A percentile compares a stretch with the other conserved stretches of the same genome.
These are phyloP conservation scores for Globisporangium emineosum DNA, from an alignment of 352 stramenopile genomes.

Conservation along the genomic window DNA sequence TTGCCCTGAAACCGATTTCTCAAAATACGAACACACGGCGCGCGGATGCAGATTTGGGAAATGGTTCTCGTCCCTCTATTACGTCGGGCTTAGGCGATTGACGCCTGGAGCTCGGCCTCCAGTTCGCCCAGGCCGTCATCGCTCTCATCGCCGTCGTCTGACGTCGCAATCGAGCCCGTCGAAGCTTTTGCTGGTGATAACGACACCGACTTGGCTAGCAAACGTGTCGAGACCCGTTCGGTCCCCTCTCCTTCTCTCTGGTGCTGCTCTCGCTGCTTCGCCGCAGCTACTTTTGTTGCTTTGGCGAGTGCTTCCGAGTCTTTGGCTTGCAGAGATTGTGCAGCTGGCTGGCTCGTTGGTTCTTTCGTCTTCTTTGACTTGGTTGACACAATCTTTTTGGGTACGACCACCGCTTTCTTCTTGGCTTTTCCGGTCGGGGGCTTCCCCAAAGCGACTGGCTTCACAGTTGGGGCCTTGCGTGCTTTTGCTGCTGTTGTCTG, in stretches of 20 bases:
- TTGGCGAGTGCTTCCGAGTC: not conserved
- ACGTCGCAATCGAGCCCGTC: constrained; percentile 22
- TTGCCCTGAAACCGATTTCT: not conserved
- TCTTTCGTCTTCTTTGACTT: not conserved
- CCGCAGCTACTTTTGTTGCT: not conserved
- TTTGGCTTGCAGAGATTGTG: not conserved
- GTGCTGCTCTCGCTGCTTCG: not conserved
- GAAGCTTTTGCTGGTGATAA: not conserved
- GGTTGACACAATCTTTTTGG: not conserved
- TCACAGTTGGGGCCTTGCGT: not conserved
- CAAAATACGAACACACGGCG: not conserved
- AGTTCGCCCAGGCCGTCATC: constrained; percentile 42
- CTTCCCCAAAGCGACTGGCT: not conserved
- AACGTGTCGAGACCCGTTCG: not conserved
- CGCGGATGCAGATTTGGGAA: not conserved
- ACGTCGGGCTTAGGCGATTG: not conserved
- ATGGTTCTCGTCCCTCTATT: not conserved
- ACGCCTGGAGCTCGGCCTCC: constrained; percentile 35
- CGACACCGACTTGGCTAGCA: not conserved
- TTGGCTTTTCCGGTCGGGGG: not conserved
- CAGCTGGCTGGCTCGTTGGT: not conserved
- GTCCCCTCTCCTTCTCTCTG: not conserved
- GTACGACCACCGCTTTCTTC: not conserved
- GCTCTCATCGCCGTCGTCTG: constrained; percentile 33
- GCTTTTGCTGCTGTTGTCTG: not conserved